Evolutionary conservation across 495 filamentous ascomycete species (phyloP).

Genomic region (Tuber calosporum): DNA sequence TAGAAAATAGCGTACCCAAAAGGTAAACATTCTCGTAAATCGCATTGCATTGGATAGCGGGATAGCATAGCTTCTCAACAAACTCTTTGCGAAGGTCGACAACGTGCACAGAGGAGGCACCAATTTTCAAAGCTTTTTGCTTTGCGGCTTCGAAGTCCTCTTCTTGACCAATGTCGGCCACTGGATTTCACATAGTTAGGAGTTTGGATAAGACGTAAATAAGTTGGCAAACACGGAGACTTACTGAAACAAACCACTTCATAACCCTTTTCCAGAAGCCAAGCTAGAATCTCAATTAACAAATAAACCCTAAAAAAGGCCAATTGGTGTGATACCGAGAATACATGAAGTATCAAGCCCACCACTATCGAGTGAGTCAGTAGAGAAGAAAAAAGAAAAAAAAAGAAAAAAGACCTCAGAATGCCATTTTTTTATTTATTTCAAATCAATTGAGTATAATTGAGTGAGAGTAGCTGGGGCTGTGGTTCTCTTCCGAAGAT

Average conservation of each 20-base stretch:
- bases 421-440: background rate
- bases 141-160: conserved; percentile 62
- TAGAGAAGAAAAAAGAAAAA: background rate
- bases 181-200: conserved; percentile 43
- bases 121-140: conserved; percentile 61
- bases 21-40: conserved; percentile 80
- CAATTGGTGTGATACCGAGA: conserved; percentile 41
- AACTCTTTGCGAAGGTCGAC: conserved; percentile 67
- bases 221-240: conserved; percentile 21
- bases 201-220: background rate
- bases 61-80: conserved; percentile 79
- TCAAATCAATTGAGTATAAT: conserved; percentile 6
- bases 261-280: conserved; percentile 63
- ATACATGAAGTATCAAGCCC: conserved; percentile 65
- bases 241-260: conserved; percentile 60
- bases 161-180: conserved; percentile 61
- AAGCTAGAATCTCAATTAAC: conserved; percentile 47
- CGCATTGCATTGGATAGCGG: conserved; percentile 80
- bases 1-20: conserved; percentile 48
- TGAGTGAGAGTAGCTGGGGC: conserved; percentile 12
- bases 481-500: background rate
- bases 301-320: conserved; percentile 1
- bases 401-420: background rate
- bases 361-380: conserved; percentile 37
- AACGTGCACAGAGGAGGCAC: conserved; percentile 58